These are phyloP conservation scores for Sapria himalayana DNA, from an alignment of 345 rosid genomes.

Conservation along the genomic window DNA sequence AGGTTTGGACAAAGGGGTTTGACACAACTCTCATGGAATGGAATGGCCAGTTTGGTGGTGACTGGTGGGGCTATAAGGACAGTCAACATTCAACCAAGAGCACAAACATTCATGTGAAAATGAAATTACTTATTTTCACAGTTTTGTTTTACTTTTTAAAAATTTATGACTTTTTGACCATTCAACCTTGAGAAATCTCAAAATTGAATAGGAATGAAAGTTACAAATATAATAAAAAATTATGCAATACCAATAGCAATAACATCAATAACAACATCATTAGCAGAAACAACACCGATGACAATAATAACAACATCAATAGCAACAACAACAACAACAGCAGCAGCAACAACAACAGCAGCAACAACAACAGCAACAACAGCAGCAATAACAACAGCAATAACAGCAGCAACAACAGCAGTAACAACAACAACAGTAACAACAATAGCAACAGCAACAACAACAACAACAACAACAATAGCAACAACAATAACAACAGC, in stretches of 20 bases:
- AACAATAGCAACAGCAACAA: neutral
- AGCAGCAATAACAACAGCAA: neutral
- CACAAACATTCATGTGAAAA: no score
- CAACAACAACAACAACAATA: conserved; percentile 1
- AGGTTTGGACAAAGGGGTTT: no score
- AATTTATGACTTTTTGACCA: no score
- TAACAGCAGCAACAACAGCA: neutral
- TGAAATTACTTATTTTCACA: no score
- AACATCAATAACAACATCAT: neutral
- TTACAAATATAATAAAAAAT: no score
- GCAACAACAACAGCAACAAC: neutral
- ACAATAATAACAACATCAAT: neutral
- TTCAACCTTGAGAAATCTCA: no score
- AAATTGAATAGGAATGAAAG: no score
- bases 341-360: neutral
- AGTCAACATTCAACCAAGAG: no score
- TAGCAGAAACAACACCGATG: neutral
- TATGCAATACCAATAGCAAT: neutral
- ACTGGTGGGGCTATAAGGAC: no score
- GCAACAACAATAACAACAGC: conserved; percentile 1
- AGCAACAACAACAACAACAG: neutral
- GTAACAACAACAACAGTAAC: neutral
- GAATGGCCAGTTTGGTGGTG: no score
- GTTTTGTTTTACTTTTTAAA: no score
- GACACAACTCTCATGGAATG: no score